phyloP scores from a whole-genome alignment of 2,329 filamentous ascomycete genomes.

The Escovopsis weberi region DNA sequence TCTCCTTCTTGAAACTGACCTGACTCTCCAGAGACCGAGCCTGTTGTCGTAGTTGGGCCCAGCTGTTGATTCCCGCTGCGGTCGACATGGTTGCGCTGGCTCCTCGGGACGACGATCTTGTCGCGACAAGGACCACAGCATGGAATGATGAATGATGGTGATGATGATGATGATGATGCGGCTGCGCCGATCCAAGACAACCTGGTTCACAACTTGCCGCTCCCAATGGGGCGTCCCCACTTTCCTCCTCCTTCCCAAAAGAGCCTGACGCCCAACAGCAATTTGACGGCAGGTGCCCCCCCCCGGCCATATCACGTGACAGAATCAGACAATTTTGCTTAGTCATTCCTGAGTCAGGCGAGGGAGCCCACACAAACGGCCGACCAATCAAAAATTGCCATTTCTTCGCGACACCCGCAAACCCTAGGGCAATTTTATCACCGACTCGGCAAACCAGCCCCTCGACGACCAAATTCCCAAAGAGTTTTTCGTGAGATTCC shows the following conservation, averaged over 20 bases:
- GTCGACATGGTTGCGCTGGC: constrained; percentile 31
- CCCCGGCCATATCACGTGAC: no score
- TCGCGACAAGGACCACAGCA: not conserved
- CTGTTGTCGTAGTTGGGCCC: constrained; percentile 90
- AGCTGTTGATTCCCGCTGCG: constrained; percentile 48
- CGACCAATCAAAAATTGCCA: constrained; percentile 20
- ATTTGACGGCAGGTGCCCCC: no score
- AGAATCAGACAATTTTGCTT: no score
- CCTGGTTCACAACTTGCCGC: no score
- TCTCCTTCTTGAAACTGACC: constrained; percentile 32
- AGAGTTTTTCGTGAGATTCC: constrained; percentile 8
- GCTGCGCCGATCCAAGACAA: not conserved
- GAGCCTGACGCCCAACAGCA: no score
- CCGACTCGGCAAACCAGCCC: constrained; percentile 19
- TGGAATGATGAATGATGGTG: not conserved
- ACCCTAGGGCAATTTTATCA: constrained; percentile 25
- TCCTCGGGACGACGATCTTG: not conserved
- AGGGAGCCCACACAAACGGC: not conserved
- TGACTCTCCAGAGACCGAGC: constrained; percentile 79
- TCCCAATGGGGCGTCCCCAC: no score
- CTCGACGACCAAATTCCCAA: constrained; percentile 20
- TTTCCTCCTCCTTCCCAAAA: no score
- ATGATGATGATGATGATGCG: not conserved
- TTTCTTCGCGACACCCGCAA: constrained; percentile 11
- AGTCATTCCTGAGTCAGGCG: no score